Percentiles rank a stretch among this genome's conserved stretches.
Evolutionary conservation across 2,329 filamentous ascomycete species (phyloP).

Genomic region (Beauveria caledonica): DNA sequence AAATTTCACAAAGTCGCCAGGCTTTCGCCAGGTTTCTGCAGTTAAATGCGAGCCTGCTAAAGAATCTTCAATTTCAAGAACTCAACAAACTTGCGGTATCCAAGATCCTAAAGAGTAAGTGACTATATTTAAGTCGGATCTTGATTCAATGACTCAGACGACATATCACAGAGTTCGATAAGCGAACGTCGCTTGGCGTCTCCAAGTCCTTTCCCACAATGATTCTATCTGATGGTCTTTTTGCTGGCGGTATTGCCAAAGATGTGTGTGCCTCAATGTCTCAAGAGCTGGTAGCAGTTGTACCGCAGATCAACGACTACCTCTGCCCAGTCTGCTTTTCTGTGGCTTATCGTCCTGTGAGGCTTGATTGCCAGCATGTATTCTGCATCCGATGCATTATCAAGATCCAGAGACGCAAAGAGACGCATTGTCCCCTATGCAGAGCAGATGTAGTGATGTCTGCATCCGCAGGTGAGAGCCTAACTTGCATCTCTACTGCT

Average conservation of each 20-base stretch:
- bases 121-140: background rate
- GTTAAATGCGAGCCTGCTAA: conserved; percentile 69
- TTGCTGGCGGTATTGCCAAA: conserved; percentile 62
- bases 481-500: conserved; percentile 15
- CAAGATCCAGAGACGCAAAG: conserved; percentile 63
- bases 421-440: conserved; percentile 68
- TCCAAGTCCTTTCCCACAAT: conserved; percentile 52
- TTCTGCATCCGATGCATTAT: conserved; percentile 82
- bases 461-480: conserved; percentile 53
- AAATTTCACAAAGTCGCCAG: conserved; percentile 53
- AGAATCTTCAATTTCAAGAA: conserved; percentile 74
- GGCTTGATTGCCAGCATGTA: conserved; percentile 64
- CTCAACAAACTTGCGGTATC: conserved; percentile 69
- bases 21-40: conserved; percentile 62
- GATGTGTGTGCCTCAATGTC: conserved; percentile 69
- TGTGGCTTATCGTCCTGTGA: conserved; percentile 75
- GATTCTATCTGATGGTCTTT: conserved; percentile 50
- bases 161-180: conserved; percentile 68
- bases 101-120: conserved; percentile 78
- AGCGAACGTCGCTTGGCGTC: conserved; percentile 67
- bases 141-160: conserved; percentile 11
- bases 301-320: conserved; percentile 80
- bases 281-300: conserved; percentile 60
- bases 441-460: conserved; percentile 61
- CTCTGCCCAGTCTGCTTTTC: conserved; percentile 72